Evolutionary conservation across 2,329 filamentous ascomycete genomes (phyloP).

Genomic region (Pseudohalonectria lignicola): DNA sequence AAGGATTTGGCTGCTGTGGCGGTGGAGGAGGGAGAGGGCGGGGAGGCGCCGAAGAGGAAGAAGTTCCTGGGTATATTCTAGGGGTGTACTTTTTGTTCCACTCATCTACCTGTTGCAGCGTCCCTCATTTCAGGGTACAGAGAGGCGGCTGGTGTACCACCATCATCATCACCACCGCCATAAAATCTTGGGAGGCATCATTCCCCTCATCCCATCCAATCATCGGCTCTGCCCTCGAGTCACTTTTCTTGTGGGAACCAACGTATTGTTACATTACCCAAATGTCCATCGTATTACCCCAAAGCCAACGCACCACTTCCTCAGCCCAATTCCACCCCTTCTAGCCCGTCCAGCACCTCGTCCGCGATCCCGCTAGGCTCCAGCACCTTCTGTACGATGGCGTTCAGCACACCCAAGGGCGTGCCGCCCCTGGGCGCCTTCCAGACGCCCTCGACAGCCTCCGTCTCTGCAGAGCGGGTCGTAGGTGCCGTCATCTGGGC

Average conservation of each 20-base stretch:
- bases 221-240: no score
- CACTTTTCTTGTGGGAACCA: no score
- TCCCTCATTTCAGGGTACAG: neutral
- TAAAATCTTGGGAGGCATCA: neutral
- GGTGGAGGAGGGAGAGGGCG: conserved; percentile 33
- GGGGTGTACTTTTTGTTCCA: conserved; percentile 5
- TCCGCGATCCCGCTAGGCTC: conserved; percentile 71
- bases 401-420: conserved; percentile 59
- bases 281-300: no score
- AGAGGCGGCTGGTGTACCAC: neutral
- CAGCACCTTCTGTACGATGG: conserved; percentile 67
- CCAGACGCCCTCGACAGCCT: conserved; percentile 67
- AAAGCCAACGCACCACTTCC: no score
- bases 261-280: no score
- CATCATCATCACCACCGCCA: neutral
- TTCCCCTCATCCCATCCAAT: no score
- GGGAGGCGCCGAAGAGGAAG: conserved; percentile 43
- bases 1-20: neutral
- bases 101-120: neutral
- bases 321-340: conserved; percentile 59
- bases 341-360: conserved; percentile 74
- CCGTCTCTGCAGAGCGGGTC: conserved; percentile 36
- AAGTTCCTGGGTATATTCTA: conserved; percentile 81
- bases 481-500: neutral
- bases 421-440: conserved; percentile 74